Conservation (phyloP, 2,329 filamentous ascomycete species). For the Claviceps sorghi region DNA sequence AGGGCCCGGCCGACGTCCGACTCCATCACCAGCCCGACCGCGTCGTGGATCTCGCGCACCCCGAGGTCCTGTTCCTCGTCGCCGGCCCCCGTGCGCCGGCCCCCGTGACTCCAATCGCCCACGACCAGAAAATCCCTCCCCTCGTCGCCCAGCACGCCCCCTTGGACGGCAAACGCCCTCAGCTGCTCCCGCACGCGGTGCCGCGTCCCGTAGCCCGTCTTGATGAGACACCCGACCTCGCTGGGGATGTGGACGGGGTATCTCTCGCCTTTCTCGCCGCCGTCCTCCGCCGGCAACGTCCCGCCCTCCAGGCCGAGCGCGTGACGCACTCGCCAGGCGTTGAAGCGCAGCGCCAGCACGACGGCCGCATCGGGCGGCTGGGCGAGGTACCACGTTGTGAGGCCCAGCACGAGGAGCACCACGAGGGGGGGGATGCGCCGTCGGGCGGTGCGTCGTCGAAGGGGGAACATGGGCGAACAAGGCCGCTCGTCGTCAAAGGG, state of each 20-base stretch:
- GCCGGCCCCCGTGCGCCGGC: too few species aligned
- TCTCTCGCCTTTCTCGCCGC: slow-evolving; percentile 12
- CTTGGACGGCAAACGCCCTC: slow-evolving; percentile 23
- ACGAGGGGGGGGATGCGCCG: slow-evolving; percentile 14
- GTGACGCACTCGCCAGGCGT: slow-evolving; percentile 18
- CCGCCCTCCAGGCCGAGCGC: slow-evolving; percentile 10
- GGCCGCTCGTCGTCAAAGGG: too few species aligned
- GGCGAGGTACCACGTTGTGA: slow-evolving; percentile 14
- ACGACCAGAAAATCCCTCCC: slow-evolving; percentile 32
- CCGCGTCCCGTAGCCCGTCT: slow-evolving; percentile 41
- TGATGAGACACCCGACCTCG: slow-evolving; percentile 37
- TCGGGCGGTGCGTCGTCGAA: slow-evolving; percentile 14
- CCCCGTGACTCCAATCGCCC: slow-evolving; percentile 28
- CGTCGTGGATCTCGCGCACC: slow-evolving; percentile 22
- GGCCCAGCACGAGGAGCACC: slow-evolving; percentile 12
- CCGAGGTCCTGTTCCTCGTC: background rate
- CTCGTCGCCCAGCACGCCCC: slow-evolving; percentile 21
- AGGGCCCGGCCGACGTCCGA: slow-evolving; percentile 14
- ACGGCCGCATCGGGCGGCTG: slow-evolving; percentile 20
- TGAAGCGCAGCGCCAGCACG: slow-evolving; percentile 21
- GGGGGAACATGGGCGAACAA: slow-evolving; percentile 6
- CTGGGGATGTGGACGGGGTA: slow-evolving; percentile 28
- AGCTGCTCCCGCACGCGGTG: slow-evolving; percentile 32
- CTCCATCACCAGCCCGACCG: slow-evolving; percentile 23
- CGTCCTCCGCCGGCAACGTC: slow-evolving; percentile 16